Evolutionary conservation across 192 early-diverging fungal genomes (phyloP).

Genomic region (Haplosporangium gracile): DNA sequence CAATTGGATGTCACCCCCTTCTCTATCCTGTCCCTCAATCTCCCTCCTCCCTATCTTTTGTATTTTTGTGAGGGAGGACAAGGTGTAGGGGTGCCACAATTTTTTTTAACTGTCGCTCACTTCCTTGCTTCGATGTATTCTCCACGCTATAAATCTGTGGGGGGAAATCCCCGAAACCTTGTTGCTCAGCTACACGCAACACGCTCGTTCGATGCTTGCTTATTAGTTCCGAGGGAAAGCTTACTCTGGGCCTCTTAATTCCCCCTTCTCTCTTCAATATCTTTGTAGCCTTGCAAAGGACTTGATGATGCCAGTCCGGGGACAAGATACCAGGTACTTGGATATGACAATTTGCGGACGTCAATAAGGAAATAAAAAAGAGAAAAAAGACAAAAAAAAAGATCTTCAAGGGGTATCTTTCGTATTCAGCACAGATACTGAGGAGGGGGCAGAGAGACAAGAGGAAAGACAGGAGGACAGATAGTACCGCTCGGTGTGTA

Average conservation of each 20-base stretch:
- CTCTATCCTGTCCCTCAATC: too few species aligned
- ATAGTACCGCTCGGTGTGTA: neutral
- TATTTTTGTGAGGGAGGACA: too few species aligned
- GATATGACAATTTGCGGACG: neutral
- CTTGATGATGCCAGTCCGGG: neutral
- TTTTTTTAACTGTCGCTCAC: neutral
- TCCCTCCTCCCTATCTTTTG: too few species aligned
- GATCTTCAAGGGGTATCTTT: neutral
- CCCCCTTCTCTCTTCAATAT: neutral
- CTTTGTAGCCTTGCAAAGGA: neutral
- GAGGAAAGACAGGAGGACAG: neutral
- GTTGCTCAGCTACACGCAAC: neutral
- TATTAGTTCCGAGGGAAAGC: neutral
- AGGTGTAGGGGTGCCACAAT: neutral
- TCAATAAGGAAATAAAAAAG: neutral
- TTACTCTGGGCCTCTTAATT: neutral
- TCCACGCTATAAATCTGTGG: neutral
- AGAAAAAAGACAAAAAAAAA: neutral
- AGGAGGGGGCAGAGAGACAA: neutral
- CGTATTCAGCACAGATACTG: neutral
- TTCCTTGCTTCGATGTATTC: neutral
- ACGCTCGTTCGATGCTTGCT: neutral
- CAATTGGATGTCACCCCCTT: neutral
- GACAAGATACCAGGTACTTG: neutral
- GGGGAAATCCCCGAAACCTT: neutral